Evolutionary conservation across 2,329 filamentous ascomycete species (phyloP).

Genomic region (Berkeleyomyces basicola): DNA sequence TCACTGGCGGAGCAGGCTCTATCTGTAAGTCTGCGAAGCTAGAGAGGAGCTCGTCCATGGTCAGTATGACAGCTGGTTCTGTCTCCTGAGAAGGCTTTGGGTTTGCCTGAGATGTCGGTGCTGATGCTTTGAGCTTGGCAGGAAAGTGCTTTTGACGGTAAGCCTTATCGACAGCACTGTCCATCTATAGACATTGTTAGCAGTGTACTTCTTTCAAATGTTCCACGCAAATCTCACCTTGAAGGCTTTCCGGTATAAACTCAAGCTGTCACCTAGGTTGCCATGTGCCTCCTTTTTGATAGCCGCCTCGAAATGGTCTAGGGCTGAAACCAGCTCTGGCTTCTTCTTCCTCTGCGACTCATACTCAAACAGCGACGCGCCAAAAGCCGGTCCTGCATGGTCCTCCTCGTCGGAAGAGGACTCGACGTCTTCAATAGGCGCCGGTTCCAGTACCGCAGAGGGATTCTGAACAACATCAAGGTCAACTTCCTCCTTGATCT

Average conservation of each 20-base stretch:
- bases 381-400: slow-evolving; percentile 8
- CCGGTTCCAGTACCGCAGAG: slow-evolving; percentile 11
- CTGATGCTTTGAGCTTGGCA: slow-evolving; percentile 22
- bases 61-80: slow-evolving; percentile 22
- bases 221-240: slow-evolving; percentile 35
- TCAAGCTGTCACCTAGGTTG: slow-evolving; percentile 73
- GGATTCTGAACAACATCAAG: slow-evolving; percentile 16
- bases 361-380: slow-evolving; percentile 6
- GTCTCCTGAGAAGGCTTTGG: slow-evolving; percentile 16
- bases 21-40: slow-evolving; percentile 60
- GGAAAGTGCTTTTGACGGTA: slow-evolving; percentile 91
- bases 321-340: slow-evolving; percentile 49
- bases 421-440: slow-evolving; percentile 18
- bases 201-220: background rate
- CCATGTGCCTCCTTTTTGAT: slow-evolving; percentile 78
- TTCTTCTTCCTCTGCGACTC: slow-evolving; percentile 12
- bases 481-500: background rate
- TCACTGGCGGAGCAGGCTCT: slow-evolving; percentile 44
- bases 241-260: slow-evolving; percentile 79
- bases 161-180: slow-evolving; percentile 63
- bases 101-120: slow-evolving; percentile 15
- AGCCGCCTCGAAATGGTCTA: slow-evolving; percentile 86
- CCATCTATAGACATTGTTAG: slow-evolving; percentile 40
- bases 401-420: slow-evolving; percentile 15
- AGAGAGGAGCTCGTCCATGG: slow-evolving; percentile 52